phyloP scores from a whole-genome alignment of 1,284 basidiomycete genomes.

The Exobasidium cylindrosporum region DNA sequence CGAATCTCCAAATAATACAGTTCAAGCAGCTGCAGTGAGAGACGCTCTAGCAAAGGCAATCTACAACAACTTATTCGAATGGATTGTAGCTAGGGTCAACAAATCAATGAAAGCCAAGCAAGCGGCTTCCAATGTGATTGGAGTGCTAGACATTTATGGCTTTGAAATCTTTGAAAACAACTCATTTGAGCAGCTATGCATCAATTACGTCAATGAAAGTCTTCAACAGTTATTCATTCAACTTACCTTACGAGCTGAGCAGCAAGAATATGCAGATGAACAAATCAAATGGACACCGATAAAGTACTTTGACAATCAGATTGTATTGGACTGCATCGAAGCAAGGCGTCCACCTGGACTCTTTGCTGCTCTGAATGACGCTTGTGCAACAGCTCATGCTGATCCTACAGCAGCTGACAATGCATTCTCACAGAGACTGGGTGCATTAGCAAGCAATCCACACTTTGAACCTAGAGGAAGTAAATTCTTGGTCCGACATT shows the following conservation, averaged over 20 bases:
- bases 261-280: constrained; percentile 97
- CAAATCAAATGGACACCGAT: constrained; percentile 99
- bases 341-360: constrained; percentile 93
- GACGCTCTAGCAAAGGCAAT: constrained; percentile 94
- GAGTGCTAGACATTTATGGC: constrained; percentile 85
- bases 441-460: constrained; percentile 62
- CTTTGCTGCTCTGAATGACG: constrained; percentile 96
- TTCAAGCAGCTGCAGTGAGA: constrained; percentile 82
- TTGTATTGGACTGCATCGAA: constrained; percentile 97
- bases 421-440: constrained; percentile 89
- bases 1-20: constrained; percentile 90
- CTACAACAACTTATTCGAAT: constrained; percentile 98
- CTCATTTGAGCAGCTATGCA: constrained; percentile 98
- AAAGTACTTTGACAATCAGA: constrained; percentile 61
- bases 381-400: constrained; percentile 95
- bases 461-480: constrained; percentile 66
- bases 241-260: constrained; percentile 95
- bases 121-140: constrained; percentile 76
- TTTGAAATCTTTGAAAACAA: constrained; percentile 99
- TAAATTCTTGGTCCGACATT: constrained; percentile 66
- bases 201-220: constrained; percentile 99
- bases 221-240: constrained; percentile 96
- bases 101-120: constrained; percentile 84
- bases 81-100: constrained; percentile 97
- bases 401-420: constrained; percentile 95